A percentile compares a stretch with the other conserved stretches of the same genome.
These are phyloP conservation scores for Helenozyma baotianmanensis DNA, from an alignment of 805 yeast genomes.

Conservation along the genomic window DNA sequence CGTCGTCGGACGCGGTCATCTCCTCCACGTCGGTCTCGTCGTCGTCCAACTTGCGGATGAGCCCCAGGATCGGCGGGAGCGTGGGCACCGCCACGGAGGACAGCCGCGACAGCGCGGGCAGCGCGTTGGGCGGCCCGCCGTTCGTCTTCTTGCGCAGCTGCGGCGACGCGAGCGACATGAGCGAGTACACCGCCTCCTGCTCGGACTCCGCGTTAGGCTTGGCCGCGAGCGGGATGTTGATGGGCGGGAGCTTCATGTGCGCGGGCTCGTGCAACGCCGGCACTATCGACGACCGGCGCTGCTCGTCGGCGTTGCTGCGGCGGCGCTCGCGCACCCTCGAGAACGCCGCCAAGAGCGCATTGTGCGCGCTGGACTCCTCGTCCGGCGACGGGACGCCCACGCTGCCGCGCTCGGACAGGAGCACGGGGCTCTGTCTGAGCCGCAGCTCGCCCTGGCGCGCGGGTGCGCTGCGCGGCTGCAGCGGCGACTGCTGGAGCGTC, in stretches of 20 bases:
- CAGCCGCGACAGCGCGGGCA: slow-evolving; percentile 18
- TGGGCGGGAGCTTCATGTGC: slow-evolving; percentile 12
- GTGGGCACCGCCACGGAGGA: slow-evolving; percentile 19
- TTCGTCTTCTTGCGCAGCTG: slow-evolving; percentile 25
- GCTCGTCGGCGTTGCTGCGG: slow-evolving; percentile 8
- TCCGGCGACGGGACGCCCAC: slow-evolving; percentile 26
- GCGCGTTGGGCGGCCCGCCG: slow-evolving; percentile 29
- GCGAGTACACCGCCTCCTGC: slow-evolving; percentile 52
- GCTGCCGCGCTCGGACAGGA: no score
- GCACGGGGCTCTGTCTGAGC: no score
- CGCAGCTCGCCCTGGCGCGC: no score
- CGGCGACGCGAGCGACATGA: slow-evolving; percentile 55
- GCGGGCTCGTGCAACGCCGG: slow-evolving; percentile 5
- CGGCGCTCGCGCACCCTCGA: slow-evolving; percentile 20
- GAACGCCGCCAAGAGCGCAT: slow-evolving; percentile 40
- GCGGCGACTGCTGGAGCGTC: slow-evolving; percentile 36
- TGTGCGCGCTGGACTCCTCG: slow-evolving; percentile 42
- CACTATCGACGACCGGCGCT: slow-evolving; percentile 9
- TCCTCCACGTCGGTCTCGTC: slow-evolving; percentile 36
- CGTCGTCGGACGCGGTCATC: slow-evolving; percentile 23
- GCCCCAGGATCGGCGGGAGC: slow-evolving; percentile 29
- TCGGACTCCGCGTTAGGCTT: slow-evolving; percentile 30
- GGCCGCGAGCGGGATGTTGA: slow-evolving; percentile 8
- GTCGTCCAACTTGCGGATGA: slow-evolving; percentile 19
- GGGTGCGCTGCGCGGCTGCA: no score